Evolutionary conservation across 768 basidiomycete species (phyloP), one percentile per base, ranked within the genome.

Genomic region (Nevesoporus exiguus): DNA sequence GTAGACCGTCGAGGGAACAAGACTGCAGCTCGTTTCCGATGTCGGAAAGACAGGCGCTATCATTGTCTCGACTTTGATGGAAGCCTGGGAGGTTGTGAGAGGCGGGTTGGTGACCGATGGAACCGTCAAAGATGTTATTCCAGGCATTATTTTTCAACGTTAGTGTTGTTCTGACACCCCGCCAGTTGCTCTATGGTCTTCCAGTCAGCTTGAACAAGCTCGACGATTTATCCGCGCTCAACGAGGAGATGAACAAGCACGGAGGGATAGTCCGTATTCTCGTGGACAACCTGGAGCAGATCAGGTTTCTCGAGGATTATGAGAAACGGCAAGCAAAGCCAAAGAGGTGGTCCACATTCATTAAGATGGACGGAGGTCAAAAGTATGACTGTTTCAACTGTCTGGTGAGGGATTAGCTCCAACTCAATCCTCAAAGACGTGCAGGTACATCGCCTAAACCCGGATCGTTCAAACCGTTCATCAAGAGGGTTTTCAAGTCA

Each of bases 61-160:
- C 31, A 78, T 89, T 27, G 86, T 88, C 8, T 93, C 89, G n/a
- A 93, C 90, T 3, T 60, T 93, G 58, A 81, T 85, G 77, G 93
- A 94, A 68, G 86, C 87, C 5, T 89, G 88, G 84, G 76, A 83
- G 54, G 77, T 93, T 7, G 77, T 88, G 19, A 76, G 76, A 45
- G 78, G 77, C 6, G 89, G 88, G 13, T 69, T 92, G 44, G 80
- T 90, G 21, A 75, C 80, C 10, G 88, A 92, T 55, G 83, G 82
- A 3, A 81, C 78, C 2, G 85, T 93, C 22, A 85, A 86, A 66
- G 90, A 93, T 74, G 93, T 90, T 73, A 29, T 9, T 46, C 41
- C 50, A 43, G 40, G n/a, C n/a, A n/a, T n/a, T 42, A 33, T 9
- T 49, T 42, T 41, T 50, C 24, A 43, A 44, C 6, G 10, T 24